Evolutionary conservation across 192 early-diverging fungal genomes (phyloP).

Genomic region (Thamnidium elegans): DNA sequence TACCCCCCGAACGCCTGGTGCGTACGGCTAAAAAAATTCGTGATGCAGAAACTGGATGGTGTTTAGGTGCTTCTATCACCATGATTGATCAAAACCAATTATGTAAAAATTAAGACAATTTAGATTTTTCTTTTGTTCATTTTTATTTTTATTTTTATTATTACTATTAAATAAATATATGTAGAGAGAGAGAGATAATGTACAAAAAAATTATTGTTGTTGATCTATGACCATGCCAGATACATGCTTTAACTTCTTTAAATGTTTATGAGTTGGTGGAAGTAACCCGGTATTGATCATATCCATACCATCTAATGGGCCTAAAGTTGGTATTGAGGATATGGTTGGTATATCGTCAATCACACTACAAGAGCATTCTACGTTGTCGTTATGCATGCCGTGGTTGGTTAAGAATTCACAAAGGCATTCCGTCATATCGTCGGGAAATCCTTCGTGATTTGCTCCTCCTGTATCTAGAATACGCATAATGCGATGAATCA

Average conservation of each 20-base stretch:
- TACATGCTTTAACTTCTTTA: too few species aligned
- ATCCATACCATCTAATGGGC: too few species aligned
- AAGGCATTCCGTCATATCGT: conserved; percentile 22
- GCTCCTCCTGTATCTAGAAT: conserved; percentile 12
- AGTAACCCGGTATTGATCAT: too few species aligned
- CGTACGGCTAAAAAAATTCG: conserved; percentile 90
- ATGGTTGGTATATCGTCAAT: neutral
- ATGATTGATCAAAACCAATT: conserved; percentile 59
- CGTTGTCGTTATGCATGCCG: neutral
- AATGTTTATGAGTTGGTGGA: too few species aligned
- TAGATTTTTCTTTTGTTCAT: neutral
- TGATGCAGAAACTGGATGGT: conserved; percentile 94
- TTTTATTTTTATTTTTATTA: too few species aligned
- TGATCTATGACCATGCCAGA: too few species aligned
- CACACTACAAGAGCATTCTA: neutral
- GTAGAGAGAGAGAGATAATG: too few species aligned
- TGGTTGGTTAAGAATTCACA: conserved; percentile 20
- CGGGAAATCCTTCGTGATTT: conserved; percentile 30
- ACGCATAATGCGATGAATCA: conserved; percentile 18
- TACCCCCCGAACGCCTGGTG: conserved; percentile 64
- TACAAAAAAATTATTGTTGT: too few species aligned
- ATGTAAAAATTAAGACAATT: conserved; percentile 30
- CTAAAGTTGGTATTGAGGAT: too few species aligned
- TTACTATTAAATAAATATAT: too few species aligned
- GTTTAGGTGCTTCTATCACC: conserved; percentile 87